Evolutionary conservation across 495 filamentous ascomycete genomes (phyloP), one percentile per base, ranked within the genome.

Genomic region (Tuber microsphaerosporum): DNA sequence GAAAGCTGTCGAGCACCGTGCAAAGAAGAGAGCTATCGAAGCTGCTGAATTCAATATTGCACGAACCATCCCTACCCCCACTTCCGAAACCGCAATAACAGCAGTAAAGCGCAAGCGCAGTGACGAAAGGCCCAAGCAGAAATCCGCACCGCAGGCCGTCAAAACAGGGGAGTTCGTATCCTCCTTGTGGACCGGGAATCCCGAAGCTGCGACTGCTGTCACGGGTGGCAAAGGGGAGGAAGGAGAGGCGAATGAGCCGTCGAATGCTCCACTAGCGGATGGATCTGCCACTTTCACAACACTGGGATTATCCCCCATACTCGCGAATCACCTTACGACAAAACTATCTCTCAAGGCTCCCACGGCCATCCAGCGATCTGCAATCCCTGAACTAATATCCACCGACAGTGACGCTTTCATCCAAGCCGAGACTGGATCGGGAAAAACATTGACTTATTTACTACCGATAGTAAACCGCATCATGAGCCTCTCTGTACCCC

Each of bases 351-450:
- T 99, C 82, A 96, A 92, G 82, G 91, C 93, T 2, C 95, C 95
- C 22, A 99, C 95, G 0, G 93, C 92, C 9, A 97, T 99, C 83
- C 95, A 99, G 84, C 95, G 92, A 78, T 91, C 90, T 70, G 91
- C 93, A 0, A 90, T 99, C 69, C 87, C 91, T 22, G 88, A 92
- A 76, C 83, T 99, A 45, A 84, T 96, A 75, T 92, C 90, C 73
- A 91, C 92, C 68, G 91, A 97, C 80, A 89, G 87, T 56, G 95
- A 99, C 86, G 95, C 94, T 22, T 98, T 97, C 82, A 91, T 99
- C 41, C 95, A 97, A 83, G 96, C 96, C 20, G 92, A 99, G 84
- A 99, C 95, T 0, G 95, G 95, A 45, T 99, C 96, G 0, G 95
- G 95, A 82, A 99, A 99, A 84, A 99, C 95, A 7, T 84, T 99